These are phyloP conservation scores for Solanum chmielewskii DNA, from an alignment of 257 asterid genomes.

Conservation along the genomic window DNA sequence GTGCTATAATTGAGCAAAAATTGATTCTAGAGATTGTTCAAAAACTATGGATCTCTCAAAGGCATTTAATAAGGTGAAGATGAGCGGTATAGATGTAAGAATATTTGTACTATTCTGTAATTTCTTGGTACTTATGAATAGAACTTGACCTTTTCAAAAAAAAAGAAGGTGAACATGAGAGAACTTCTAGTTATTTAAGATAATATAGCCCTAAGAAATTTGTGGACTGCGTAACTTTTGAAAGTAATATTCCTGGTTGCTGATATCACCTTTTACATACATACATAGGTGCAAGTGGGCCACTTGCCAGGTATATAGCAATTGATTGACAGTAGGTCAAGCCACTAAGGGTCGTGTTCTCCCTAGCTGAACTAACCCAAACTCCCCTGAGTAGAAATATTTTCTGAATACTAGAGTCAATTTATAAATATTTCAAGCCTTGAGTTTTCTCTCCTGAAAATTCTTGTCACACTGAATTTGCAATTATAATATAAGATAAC, in stretches of 20 bases:
- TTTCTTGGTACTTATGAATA: background rate
- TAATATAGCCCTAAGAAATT: background rate
- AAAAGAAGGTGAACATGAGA: background rate
- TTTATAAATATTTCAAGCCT: background rate
- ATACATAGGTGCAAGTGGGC: background rate
- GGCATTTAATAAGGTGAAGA: background rate
- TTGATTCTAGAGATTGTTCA: background rate
- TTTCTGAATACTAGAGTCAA: background rate
- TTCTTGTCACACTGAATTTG: background rate
- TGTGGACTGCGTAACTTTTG: background rate
- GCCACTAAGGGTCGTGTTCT: background rate
- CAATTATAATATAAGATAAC: background rate
- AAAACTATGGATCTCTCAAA: background rate
- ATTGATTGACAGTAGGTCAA: background rate
- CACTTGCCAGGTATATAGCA: background rate
- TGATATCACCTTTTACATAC: background rate
- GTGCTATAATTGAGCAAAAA: background rate
- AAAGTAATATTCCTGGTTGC: background rate
- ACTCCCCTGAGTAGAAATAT: background rate
- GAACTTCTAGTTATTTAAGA: background rate
- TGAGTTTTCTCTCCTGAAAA: background rate
- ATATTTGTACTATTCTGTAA: background rate
- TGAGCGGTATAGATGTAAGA: background rate
- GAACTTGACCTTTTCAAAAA: background rate
- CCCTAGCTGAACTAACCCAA: background rate